Percentiles rank a stretch among this genome's conserved stretches.
phyloP scores from a whole-genome alignment of 345 rosid species.

The Salix arbutifolia region DNA sequence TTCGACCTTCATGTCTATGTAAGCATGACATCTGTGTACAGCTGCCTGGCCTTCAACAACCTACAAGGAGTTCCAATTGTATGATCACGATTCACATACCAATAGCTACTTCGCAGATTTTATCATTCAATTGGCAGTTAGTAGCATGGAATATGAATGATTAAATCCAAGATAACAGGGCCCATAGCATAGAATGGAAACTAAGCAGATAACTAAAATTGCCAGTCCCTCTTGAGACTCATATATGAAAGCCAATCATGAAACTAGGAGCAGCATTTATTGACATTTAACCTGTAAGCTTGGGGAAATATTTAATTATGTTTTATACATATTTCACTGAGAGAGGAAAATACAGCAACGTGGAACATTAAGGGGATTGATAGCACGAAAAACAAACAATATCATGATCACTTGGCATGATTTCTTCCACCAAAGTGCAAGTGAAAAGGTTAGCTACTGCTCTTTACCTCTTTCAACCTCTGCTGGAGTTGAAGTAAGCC shows the following conservation, averaged over 20 bases:
- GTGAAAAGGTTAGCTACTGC: background rate
- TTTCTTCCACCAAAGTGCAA: background rate
- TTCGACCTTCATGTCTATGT: constrained; percentile 43
- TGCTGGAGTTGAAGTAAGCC: constrained; percentile 55
- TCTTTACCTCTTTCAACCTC: constrained; percentile 65
- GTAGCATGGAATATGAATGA: background rate
- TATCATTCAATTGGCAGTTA: background rate
- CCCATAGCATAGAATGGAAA: background rate
- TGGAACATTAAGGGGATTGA: background rate
- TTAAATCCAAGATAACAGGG: background rate
- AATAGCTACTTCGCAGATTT: background rate
- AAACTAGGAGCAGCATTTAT: background rate
- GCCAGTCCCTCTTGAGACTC: background rate
- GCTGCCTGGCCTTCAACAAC: constrained; percentile 64
- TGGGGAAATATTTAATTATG: background rate
- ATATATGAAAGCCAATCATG: background rate
- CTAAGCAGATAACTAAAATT: background rate
- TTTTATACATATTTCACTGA: background rate
- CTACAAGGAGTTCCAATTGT: constrained; percentile 30
- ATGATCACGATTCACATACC: background rate
- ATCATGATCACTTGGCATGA: background rate
- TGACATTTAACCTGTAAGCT: background rate
- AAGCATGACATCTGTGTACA: constrained; percentile 58
- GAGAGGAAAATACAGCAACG: background rate
- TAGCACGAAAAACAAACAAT: background rate